Evolutionary conservation across 2,329 filamentous ascomycete species (phyloP).

Genomic region (Colletotrichum sp.): DNA sequence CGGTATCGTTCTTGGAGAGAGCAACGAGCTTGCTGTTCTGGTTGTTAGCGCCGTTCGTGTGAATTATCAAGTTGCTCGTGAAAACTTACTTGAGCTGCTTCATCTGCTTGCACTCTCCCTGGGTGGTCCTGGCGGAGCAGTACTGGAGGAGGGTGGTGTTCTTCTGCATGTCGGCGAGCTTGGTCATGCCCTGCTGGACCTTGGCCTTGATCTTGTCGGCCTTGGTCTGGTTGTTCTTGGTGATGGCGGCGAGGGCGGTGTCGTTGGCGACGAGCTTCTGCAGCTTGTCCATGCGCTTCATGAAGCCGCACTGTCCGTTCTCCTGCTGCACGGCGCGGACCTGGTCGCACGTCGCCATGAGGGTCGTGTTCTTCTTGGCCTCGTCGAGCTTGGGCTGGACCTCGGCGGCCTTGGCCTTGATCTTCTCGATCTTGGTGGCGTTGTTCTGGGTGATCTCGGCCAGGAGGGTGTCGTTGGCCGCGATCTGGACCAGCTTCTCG

Average conservation of each 20-base stretch:
- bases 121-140: conserved; percentile 3
- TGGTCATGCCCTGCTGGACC: conserved; percentile 20
- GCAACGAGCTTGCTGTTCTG: conserved; percentile 5
- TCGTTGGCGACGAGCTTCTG: conserved; percentile 28
- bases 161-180: conserved; percentile 11
- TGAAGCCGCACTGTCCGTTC: conserved; percentile 31
- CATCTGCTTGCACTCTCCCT: conserved; percentile 16
- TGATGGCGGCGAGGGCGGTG: conserved; percentile 24
- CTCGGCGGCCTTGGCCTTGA: conserved; percentile 40
- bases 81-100: conserved; percentile 1
- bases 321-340: conserved; percentile 33
- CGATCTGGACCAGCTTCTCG: conserved; percentile 32
- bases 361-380: conserved; percentile 36
- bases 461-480: conserved; percentile 39
- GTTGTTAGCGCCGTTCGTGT: neutral
- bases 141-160: conserved; percentile 13
- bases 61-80: too few relatives aligned
- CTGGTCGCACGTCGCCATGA: conserved; percentile 35
- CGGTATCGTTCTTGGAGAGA: conserved; percentile 23
- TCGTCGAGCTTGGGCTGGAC: conserved; percentile 33
- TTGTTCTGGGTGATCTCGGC: conserved; percentile 36
- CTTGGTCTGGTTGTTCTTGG: conserved; percentile 33
- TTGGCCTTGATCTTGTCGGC: conserved; percentile 29
- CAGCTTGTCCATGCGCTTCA: conserved; percentile 30
- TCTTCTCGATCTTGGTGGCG: conserved; percentile 36